phyloP scores from a whole-genome alignment of 345 rosid genomes.

The Citrus sinensis region DVS_A1.0 CM039164.1:9793501-9794000 shows the following conservation, averaged over 20 bases:
- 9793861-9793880: too few species aligned
- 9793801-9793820: neutral
- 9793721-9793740: too few species aligned
- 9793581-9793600: neutral
- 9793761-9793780: neutral
- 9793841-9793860: too few species aligned
- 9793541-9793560: neutral
- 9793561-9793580: constrained; percentile 18
- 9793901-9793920: too few species aligned
- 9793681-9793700: neutral
- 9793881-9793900: rapidly evolving
- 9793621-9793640: too few species aligned
- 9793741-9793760: neutral
- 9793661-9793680: constrained; percentile 1
- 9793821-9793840: too few species aligned
- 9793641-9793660: neutral
- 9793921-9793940: too few species aligned
- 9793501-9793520: neutral
- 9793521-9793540: constrained; percentile 14
- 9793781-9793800: neutral
- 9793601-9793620: constrained; percentile 1
- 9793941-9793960: too few species aligned
- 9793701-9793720: neutral
- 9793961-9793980: too few species aligned
- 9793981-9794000: too few species aligned